Base-by-base conservation (phyloP, 2,329 filamentous ascomycete species). In the Tolypocladium tundrense region DNA sequence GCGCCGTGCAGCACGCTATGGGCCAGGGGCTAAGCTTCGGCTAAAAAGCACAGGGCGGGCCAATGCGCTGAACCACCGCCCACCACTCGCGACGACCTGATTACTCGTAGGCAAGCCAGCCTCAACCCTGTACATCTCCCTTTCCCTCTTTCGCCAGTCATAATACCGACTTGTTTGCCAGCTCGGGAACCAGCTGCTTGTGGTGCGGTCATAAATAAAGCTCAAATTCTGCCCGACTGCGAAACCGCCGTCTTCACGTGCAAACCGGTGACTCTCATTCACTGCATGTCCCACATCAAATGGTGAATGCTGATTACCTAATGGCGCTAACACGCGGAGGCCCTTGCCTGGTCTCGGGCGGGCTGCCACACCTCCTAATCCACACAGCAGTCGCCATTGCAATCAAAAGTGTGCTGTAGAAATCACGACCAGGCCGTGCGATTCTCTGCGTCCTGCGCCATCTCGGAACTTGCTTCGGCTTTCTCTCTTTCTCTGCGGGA, bases 381-480 rank as follows among this genome's bases (percentile, higher is more conserved):
- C 69, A 66, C 66, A 65, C 59, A 65, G 60, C 53, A 60, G 61
- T 59, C 62, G 61, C 60, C 63, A 63, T 64, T 63, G 66, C 66
- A 70, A 56, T 53, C 55, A 57, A 60, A 57, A 55, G 48, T 53
- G 55, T 55, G 55, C 58, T 27, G 37, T 57, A 24, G 33, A 40
- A 42, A 21, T 41, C 55, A 33, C 55, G 27, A 43, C 50, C 8
- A 21, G 13, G 8, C 50, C 27, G 40, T 31, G 35, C 53, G 24
- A 41, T 42, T 27, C 16, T 31, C 54, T 21, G 40, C 43, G 50
- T 50, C 48, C 27, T 7, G 39, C 56, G 33, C 41, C 53, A 13
- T 56, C 56, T 40, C 11, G 24, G 21, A 19, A 43, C 21, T n/a
- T 50, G 24, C 43, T 54, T 40, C 51, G 35, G 42, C 51, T 35